Evolutionary conservation across 1,284 basidiomycete species (phyloP).

Genomic region (Abortiporus biennis): DNA sequence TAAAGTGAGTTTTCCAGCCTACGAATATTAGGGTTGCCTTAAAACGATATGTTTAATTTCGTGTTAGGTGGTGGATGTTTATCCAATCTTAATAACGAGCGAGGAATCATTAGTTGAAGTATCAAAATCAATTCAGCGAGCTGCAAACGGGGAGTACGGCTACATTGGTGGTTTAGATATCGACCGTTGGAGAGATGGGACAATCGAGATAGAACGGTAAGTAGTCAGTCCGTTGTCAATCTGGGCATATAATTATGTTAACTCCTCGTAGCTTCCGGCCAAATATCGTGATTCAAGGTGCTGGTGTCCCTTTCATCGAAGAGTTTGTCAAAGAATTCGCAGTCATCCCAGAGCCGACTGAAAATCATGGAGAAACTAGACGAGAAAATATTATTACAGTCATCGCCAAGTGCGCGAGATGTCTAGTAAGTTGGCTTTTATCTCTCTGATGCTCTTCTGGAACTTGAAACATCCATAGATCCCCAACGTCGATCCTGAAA

Average conservation of each 20-base stretch:
- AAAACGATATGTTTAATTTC: no score
- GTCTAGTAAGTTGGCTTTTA: conserved; percentile 48
- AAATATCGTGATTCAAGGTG: conserved; percentile 62
- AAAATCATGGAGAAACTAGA: conserved; percentile 11
- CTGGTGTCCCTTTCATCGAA: conserved; percentile 40
- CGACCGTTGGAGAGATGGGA: conserved; percentile 47
- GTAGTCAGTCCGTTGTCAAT: no score
- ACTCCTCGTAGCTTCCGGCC: conserved; percentile 38
- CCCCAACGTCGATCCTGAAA: conserved; percentile 62
- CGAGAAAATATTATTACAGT: conserved; percentile 40
- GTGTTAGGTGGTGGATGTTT: no score
- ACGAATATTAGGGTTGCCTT: no score
- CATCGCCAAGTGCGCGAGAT: conserved; percentile 63
- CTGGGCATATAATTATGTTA: background rate
- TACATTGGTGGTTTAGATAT: conserved; percentile 40
- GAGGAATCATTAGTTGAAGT: conserved; percentile 54
- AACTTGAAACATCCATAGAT: conserved; percentile 35
- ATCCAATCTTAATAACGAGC: conserved; percentile 59
- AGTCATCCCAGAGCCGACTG: conserved; percentile 27
- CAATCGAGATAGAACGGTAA: conserved; percentile 58
- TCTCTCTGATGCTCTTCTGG: conserved; percentile 2
- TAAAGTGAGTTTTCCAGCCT: no score
- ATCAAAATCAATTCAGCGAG: conserved; percentile 18
- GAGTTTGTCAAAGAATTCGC: conserved; percentile 54
- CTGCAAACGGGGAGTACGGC: conserved; percentile 14